Base-by-base conservation (phyloP, 306 rosid genomes). In the Pueraria montana region DNA sequence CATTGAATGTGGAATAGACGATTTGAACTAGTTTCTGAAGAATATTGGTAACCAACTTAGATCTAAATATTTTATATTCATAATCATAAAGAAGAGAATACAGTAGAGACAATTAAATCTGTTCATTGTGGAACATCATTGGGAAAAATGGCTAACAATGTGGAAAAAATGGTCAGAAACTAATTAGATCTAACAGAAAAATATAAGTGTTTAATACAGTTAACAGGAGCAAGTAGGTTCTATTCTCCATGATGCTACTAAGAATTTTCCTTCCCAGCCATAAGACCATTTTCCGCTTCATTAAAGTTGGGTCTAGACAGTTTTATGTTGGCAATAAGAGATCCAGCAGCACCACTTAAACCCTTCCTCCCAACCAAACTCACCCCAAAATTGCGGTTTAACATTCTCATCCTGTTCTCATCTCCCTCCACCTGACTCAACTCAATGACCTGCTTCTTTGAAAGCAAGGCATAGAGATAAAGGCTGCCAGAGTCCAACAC, bases 341-440 rank as follows among this genome's bases (percentile, higher is more conserved):
- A 83, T 69, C 88, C 89, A 74, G 81, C 97, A 18, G 76, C 83
- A 74, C 87, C 69, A 67, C 78, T 77, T 58, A 94, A 80, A 32
- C 97, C 92, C 63, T 87, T 92, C 77, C 89, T 94, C 83, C 98
- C 98, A 74, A 92, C 92, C 86, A 92, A 85, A 81, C 85, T 86
- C 76, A 87, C 91, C 77, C 94, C 88, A 17, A 90, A 86, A 66
- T 88, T 79, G 4, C 45, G 82, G 80, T 71, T 88, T 46, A 92
- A 84, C 85, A 89, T 89, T 72, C 72, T 88, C 85, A 91, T 80
- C 88, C 90, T 83, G 72, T 86, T 87, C 63, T 49, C 90, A 14
- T 92, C 94, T 63, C 89, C 95, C 30, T 89, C 93, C 42, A 80
- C 85, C 75, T 82, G 87, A 84, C 91, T 83, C 83, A 94, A 83